Evolutionary conservation across 106 monocot species (phyloP).

Genomic region (Agapanthus africanus): DNA sequence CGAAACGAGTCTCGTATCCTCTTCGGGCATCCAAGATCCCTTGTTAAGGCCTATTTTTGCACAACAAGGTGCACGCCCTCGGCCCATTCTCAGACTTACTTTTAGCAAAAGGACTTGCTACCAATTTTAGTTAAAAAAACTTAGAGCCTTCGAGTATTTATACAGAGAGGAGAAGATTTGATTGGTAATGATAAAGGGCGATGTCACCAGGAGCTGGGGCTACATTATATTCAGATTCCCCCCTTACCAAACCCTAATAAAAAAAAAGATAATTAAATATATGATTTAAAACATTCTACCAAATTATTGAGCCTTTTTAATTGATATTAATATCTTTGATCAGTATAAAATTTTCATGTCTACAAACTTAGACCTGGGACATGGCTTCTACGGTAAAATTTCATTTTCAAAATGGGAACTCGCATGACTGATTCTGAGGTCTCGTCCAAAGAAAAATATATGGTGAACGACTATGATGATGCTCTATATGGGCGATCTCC

Average conservation of each 20-base stretch:
- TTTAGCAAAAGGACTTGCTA: neutral
- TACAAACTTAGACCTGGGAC: too few species aligned
- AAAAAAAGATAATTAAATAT: too few species aligned
- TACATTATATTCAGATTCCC: constrained; percentile 10
- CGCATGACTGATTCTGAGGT: too few species aligned
- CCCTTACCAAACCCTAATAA: constrained; percentile 26
- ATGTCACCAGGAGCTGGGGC: constrained; percentile 1
- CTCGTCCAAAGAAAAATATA: too few species aligned
- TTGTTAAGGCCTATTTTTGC: constrained; percentile 76
- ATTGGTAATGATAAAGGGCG: constrained; percentile 3
- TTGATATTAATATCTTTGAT: too few species aligned
- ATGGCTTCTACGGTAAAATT: too few species aligned
- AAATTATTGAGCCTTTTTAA: too few species aligned
- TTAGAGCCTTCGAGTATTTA: neutral
- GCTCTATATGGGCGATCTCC: too few species aligned
- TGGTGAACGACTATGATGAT: too few species aligned
- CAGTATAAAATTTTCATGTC: too few species aligned
- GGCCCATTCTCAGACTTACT: constrained; percentile 33
- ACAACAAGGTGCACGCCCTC: constrained; percentile 78
- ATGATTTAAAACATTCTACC: too few species aligned
- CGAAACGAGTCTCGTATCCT: constrained; percentile 55
- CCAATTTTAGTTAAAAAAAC: constrained; percentile 7
- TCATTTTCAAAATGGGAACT: too few species aligned
- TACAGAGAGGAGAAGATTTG: constrained; percentile 10
- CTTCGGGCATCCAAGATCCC: constrained; percentile 79